phyloP scores from a whole-genome alignment of 192 early-diverging fungal genomes.

The Coemansia sp. region DNA sequence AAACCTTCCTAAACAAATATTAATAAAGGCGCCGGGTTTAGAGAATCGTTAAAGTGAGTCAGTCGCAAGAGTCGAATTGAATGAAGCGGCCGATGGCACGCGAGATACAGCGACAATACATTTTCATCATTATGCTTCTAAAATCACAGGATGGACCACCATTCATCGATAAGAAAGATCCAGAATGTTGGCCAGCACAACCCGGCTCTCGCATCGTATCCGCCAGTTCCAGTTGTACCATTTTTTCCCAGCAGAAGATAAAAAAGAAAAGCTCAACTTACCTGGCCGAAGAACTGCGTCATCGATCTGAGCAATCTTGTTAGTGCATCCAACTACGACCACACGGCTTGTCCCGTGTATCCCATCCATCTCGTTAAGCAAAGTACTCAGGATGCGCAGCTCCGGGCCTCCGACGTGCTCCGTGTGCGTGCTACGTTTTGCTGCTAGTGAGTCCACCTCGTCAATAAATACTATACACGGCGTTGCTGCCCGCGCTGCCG shows the following conservation, averaged over 20 bases:
- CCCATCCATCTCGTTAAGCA: slow-evolving; percentile 99
- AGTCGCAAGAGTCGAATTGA: no score
- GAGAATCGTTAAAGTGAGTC: neutral
- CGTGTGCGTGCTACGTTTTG: slow-evolving; percentile 64
- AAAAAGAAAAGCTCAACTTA: slow-evolving; percentile 13
- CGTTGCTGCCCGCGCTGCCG: slow-evolving; percentile 75
- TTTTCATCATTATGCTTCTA: no score
- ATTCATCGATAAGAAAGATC: no score
- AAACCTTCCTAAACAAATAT: slow-evolving; percentile 66
- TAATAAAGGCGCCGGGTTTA: neutral
- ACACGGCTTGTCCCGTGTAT: slow-evolving; percentile 82
- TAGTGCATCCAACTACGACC: slow-evolving; percentile 91
- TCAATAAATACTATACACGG: slow-evolving; percentile 95
- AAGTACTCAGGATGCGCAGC: slow-evolving; percentile 86
- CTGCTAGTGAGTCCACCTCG: slow-evolving; percentile 88
- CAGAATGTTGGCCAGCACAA: no score
- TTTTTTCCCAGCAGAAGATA: neutral
- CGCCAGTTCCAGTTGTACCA: neutral
- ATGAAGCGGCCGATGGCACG: no score
- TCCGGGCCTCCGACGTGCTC: slow-evolving; percentile 74
- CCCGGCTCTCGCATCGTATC: neutral
- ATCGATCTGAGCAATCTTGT: slow-evolving; percentile 83
- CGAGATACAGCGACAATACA: no score
- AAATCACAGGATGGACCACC: no score
- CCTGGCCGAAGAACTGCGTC: slow-evolving; percentile 78